Evolutionary conservation across 352 stramenopile species (phyloP).

Genomic region (Phytophthora pseudosyringae): DNA sequence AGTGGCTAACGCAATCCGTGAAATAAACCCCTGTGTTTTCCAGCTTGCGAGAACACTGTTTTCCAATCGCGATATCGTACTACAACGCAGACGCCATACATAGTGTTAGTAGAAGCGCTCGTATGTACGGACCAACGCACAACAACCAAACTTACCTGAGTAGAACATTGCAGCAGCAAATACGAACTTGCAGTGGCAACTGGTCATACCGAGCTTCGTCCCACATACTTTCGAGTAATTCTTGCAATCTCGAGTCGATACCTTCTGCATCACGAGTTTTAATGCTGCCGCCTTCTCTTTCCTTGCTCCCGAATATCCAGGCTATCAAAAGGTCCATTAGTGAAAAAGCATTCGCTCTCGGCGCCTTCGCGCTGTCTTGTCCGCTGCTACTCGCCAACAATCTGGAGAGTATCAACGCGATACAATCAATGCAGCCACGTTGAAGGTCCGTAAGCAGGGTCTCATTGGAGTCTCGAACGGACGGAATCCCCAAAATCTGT

Average conservation of each 20-base stretch:
- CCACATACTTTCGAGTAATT: constrained; percentile 24
- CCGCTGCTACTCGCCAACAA: constrained; percentile 10
- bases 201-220: constrained; percentile 9
- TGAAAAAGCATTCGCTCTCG: constrained; percentile 10
- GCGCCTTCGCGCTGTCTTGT: background rate
- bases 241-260: constrained; percentile 21
- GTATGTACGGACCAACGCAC: background rate
- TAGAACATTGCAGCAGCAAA: constrained; percentile 74
- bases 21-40: constrained; percentile 35
- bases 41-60: constrained; percentile 26
- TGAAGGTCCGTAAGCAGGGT: constrained; percentile 66
- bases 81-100: constrained; percentile 10
- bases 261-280: constrained; percentile 3
- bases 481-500: constrained; percentile 58
- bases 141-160: constrained; percentile 48
- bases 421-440: constrained; percentile 73
- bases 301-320: constrained; percentile 43
- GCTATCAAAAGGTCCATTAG: constrained; percentile 40
- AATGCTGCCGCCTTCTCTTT: background rate
- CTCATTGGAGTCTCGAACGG: constrained; percentile 25
- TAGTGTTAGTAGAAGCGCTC: background rate
- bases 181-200: constrained; percentile 51
- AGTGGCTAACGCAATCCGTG: constrained; percentile 25
- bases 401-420: constrained; percentile 53
- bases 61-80: constrained; percentile 36